A percentile compares a stretch with the other conserved stretches of the same genome.
These are phyloP conservation scores for Cutaneotrichosporon curvatum DNA, from an alignment of 1,284 basidiomycete genomes.

Conservation along the genomic window DNA sequence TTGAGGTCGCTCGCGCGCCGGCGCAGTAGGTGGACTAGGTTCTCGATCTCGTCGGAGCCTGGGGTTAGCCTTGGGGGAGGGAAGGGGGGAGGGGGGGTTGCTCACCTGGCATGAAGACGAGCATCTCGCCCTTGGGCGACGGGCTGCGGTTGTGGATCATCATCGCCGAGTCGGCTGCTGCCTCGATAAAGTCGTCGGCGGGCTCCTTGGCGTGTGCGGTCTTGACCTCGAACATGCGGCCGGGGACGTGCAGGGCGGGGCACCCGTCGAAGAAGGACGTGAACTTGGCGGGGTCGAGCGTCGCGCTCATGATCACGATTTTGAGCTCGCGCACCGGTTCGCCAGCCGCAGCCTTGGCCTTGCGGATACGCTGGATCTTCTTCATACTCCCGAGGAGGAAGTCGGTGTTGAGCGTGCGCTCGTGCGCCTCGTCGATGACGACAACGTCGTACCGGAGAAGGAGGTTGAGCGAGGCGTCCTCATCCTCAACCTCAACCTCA, in stretches of 20 bases:
- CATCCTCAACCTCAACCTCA: neutral
- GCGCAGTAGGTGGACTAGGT: conserved; percentile 64
- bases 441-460: conserved; percentile 80
- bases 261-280: conserved; percentile 77
- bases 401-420: conserved; percentile 89
- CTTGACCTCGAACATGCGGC: conserved; percentile 85
- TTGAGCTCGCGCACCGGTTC: conserved; percentile 55
- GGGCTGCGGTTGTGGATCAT: conserved; percentile 77
- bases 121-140: conserved; percentile 64
- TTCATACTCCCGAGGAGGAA: conserved; percentile 87
- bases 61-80: neutral
- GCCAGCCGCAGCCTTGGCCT: conserved; percentile 45
- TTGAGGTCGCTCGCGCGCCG: conserved; percentile 61
- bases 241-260: conserved; percentile 81
- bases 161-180: conserved; percentile 81
- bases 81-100: too few species aligned
- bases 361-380: conserved; percentile 68
- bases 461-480: conserved; percentile 39
- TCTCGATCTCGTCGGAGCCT: conserved; percentile 94
- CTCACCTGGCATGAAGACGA: conserved; percentile 82
- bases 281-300: conserved; percentile 90
- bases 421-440: conserved; percentile 95
- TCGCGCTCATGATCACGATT: conserved; percentile 94
- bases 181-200: conserved; percentile 79
- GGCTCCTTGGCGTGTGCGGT: conserved; percentile 65